Percentiles rank a stretch among this genome's conserved stretches.
Evolutionary conservation across 148 eudicot species (phyloP).

Genomic region (Amaranthus palmeri): DNA sequence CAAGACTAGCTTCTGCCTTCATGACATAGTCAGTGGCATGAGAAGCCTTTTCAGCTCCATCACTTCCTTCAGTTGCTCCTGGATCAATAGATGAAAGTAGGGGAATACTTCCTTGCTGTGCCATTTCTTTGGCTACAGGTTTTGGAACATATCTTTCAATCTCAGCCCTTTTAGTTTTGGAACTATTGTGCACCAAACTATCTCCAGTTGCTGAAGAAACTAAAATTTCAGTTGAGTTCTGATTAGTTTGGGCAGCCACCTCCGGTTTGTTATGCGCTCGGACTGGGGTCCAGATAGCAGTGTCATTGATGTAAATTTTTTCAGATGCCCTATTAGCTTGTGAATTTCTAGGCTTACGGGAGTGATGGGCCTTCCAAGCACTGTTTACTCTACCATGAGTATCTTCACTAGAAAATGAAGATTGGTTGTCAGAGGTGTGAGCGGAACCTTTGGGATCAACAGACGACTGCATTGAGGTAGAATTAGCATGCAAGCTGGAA

Average conservation of each 20-base stretch:
- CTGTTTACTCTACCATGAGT: slow-evolving; percentile 36
- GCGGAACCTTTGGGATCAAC: slow-evolving; percentile 26
- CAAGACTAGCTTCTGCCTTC: slow-evolving; percentile 26
- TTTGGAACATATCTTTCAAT: slow-evolving; percentile 94
- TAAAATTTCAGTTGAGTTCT: slow-evolving; percentile 32
- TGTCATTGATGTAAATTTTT: slow-evolving; percentile 45
- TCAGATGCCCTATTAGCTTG: slow-evolving; percentile 52
- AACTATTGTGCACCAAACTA: slow-evolving; percentile 38
- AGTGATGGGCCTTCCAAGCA: slow-evolving; percentile 58
- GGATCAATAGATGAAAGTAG: slow-evolving; percentile 31
- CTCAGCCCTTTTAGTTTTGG: slow-evolving; percentile 87
- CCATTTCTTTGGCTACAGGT: slow-evolving; percentile 80
- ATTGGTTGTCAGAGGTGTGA: slow-evolving; percentile 34
- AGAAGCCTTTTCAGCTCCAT: slow-evolving; percentile 31
- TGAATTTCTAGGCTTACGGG: slow-evolving; percentile 56
- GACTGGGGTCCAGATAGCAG: slow-evolving; percentile 90
- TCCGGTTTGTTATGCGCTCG: slow-evolving; percentile 51
- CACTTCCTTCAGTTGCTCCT: slow-evolving; percentile 31
- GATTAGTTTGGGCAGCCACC: slow-evolving; percentile 31
- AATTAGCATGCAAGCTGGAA: slow-evolving; percentile 29
- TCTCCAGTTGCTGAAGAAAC: slow-evolving; percentile 33
- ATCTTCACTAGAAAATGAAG: slow-evolving; percentile 46
- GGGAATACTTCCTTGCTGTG: slow-evolving; percentile 61
- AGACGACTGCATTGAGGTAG: slow-evolving; percentile 29
- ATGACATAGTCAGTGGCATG: slow-evolving; percentile 30